phyloP scores from a whole-genome alignment of 2,329 filamentous ascomycete species.

The Neoarthrinium moseri region DNA sequence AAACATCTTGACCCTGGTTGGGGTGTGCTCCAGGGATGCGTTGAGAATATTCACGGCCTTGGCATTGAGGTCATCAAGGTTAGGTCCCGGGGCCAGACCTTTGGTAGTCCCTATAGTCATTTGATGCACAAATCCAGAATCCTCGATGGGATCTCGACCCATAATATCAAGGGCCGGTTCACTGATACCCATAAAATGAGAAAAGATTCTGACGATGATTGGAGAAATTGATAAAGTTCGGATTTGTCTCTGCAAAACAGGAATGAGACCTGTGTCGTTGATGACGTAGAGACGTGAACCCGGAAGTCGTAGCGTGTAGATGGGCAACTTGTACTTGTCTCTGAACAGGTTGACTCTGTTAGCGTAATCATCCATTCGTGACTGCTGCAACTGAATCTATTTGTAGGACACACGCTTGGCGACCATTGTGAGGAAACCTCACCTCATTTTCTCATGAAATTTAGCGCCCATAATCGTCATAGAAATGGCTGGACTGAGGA shows the following conservation, averaged over 20 bases:
- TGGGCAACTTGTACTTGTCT: not conserved
- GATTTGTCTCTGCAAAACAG: constrained; percentile 6
- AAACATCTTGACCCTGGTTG: constrained; percentile 1
- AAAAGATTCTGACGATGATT: constrained; percentile 3
- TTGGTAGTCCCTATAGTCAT: not conserved
- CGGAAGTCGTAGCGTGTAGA: not conserved
- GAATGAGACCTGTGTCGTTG: constrained; percentile 8
- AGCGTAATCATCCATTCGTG: not conserved
- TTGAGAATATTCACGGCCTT: constrained; percentile 3
- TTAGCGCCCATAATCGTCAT: not conserved
- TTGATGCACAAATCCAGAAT: constrained; percentile 8
- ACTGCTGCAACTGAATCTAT: no score
- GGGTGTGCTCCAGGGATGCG: not conserved
- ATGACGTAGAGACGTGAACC: constrained; percentile 10
- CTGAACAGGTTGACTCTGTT: not conserved
- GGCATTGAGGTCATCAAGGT: constrained; percentile 8
- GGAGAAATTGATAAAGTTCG: constrained; percentile 6
- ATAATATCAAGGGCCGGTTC: not conserved
- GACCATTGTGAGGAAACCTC: not conserved
- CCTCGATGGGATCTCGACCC: constrained; percentile 5
- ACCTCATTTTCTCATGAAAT: not conserved
- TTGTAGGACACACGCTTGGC: not conserved
- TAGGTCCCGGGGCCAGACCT: constrained; percentile 5
- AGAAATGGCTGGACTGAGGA: not conserved
- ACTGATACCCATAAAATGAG: constrained; percentile 10